Percentiles rank a stretch among this genome's conserved stretches.
Conservation (phyloP, 768 basidiomycete genomes). For the Calocybe indica region DNA sequence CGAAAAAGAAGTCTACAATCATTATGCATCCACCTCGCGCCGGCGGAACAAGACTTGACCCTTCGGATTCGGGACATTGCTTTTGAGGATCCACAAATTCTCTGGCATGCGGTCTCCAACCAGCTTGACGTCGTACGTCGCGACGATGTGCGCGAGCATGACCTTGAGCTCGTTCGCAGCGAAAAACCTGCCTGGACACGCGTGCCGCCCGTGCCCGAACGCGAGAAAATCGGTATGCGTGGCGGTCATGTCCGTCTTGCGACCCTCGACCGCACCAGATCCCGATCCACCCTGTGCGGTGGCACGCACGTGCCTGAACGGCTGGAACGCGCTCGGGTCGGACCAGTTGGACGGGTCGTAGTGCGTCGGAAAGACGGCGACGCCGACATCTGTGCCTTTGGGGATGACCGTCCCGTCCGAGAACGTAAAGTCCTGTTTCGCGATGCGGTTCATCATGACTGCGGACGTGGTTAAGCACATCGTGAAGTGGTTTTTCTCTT, state of each 20-base stretch:
- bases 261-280: neutral
- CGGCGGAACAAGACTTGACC: constrained; percentile 1
- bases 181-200: constrained; percentile 2
- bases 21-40: neutral
- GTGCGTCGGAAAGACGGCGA: constrained; percentile 12
- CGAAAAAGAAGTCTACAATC: neutral
- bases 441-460: constrained; percentile 15
- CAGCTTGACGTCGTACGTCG: constrained; percentile 1
- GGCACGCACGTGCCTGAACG: constrained; percentile 6
- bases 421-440: constrained; percentile 22
- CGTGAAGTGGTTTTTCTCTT: too few relatives aligned
- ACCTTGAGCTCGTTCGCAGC: neutral
- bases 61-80: neutral
- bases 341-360: constrained; percentile 16
- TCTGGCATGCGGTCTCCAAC: neutral
- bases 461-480: constrained; percentile 2
- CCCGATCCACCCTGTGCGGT: neutral
- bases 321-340: constrained; percentile 11
- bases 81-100: constrained; percentile 1
- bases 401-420: constrained; percentile 30
- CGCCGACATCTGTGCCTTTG: constrained; percentile 18
- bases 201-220: neutral
- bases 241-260: neutral
- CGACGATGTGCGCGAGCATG: constrained; percentile 1
- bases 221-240: neutral